Base-by-base conservation (phyloP, 768 basidiomycete genomes). In the Psilocybe subaeruginosa region DNA sequence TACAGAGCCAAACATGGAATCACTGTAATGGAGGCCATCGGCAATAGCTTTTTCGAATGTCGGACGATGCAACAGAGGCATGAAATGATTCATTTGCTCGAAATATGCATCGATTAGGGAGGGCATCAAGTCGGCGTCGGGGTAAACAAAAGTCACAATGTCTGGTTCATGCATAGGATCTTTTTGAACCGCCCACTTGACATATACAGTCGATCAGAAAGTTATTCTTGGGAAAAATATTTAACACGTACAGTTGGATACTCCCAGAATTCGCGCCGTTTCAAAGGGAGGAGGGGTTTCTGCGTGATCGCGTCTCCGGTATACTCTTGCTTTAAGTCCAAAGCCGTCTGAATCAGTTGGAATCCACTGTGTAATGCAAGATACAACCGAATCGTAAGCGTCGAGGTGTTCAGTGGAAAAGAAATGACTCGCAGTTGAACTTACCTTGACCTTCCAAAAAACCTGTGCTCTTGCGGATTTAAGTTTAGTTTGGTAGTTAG, bases 41-140 rank as follows among this genome's bases (percentile, higher is more conserved):
- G 68, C 68, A 43, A 90, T 70, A 23, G 80, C 76, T 33, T 73
- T 72, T 46, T 87, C 80, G 63, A 95, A 94, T 16, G 85, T 85
- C 0, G 87, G 86, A 0, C 86, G 82, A 68, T 95, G 93, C 2
- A 97, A 75, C 8, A 95, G 76, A 1, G 93, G 92, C 1, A 83
- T 68, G 51, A 83, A 77, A 3, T 70, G 61, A 65, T 93, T 89
- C 61, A 81, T 63, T 35, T 83, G 65, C 0, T 62, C 65, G 69
- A 95, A 97, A 66, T 89, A 94, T n/a, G 81, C 71, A 50, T 89
- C 80, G 51, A 92, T 75, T 27, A 97, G 80, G 0, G 67, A 62
- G 1, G 67, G 59, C 7, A 85, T 77, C 16, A 95, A 78, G 49
- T 87, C 86, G 4, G 73, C 68, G 1, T 83, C 80, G 0, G 88